These are phyloP conservation scores for Mucor racemosus DNA, from an alignment of 371 early-diverging fungal genomes.

Conservation along the genomic window DNA sequence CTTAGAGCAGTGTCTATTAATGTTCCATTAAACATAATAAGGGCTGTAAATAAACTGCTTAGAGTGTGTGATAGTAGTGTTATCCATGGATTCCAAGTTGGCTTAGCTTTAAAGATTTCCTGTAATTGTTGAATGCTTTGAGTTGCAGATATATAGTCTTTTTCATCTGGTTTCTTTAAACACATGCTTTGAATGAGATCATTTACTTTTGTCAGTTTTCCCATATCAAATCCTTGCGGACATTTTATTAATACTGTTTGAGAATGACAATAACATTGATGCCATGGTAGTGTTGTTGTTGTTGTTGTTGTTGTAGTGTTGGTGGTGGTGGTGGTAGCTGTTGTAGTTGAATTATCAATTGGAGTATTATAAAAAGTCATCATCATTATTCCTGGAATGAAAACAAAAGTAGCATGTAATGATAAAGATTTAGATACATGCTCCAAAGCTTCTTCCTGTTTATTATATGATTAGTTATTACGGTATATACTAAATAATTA, in stretches of 20 bases:
- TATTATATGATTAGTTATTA: neutral
- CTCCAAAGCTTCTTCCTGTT: slow-evolving; percentile 58
- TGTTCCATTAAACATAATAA: slow-evolving; percentile 64
- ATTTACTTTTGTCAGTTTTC: slow-evolving; percentile 56
- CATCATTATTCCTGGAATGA: slow-evolving; percentile 69
- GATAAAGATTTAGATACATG: slow-evolving; percentile 55
- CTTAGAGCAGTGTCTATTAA: slow-evolving; percentile 58
- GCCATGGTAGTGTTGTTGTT: neutral
- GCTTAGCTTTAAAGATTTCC: slow-evolving; percentile 48
- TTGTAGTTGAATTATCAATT: neutral
- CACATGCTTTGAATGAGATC: slow-evolving; percentile 54
- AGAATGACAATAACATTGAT: slow-evolving; percentile 38
- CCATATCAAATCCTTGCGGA: slow-evolving; percentile 64
- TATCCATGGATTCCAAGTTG: slow-evolving; percentile 53
- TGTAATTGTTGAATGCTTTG: slow-evolving; percentile 24
- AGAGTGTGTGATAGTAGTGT: slow-evolving; percentile 57
- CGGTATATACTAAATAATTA: no score
- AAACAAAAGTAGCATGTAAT: slow-evolving; percentile 55
- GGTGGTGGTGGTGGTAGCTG: no score
- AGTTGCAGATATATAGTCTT: neutral
- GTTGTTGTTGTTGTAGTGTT: neutral
- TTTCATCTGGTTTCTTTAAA: slow-evolving; percentile 25
- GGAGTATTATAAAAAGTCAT: slow-evolving; percentile 29
- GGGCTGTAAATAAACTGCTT: slow-evolving; percentile 58
- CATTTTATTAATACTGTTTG: slow-evolving; percentile 64